Evolutionary conservation across 805 yeast species (phyloP).

Genomic region (Candida coquimbonensis): DNA sequence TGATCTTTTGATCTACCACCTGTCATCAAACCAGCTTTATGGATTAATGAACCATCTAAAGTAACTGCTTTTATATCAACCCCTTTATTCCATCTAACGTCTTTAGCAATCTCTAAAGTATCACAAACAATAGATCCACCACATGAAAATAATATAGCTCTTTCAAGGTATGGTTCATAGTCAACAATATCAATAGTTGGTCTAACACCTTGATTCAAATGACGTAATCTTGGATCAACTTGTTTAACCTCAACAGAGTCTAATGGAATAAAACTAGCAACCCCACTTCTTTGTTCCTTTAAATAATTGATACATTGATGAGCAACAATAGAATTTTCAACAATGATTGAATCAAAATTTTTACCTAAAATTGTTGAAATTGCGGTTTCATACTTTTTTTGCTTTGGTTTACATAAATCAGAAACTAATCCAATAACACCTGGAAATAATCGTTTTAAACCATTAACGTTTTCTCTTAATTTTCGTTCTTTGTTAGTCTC

Average conservation of each 20-base stretch:
- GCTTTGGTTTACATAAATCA: conserved; percentile 74
- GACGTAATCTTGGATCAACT: conserved; percentile 47
- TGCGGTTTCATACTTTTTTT: conserved; percentile 65
- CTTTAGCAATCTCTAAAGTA: conserved; percentile 56
- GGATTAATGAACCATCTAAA: conserved; percentile 77
- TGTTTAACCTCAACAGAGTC: conserved; percentile 61
- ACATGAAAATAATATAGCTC: conserved; percentile 74
- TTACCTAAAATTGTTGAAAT: conserved; percentile 73
- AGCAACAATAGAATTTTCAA: conserved; percentile 63
- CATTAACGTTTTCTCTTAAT: conserved; percentile 64
- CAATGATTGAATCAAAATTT: conserved; percentile 76
- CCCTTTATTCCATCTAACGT: conserved; percentile 58
- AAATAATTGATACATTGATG: conserved; percentile 70
- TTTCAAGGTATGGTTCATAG: conserved; percentile 59
- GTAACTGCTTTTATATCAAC: conserved; percentile 66
- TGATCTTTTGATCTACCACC: conserved; percentile 64
- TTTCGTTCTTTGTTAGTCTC: conserved; percentile 66
- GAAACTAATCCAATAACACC: conserved; percentile 78
- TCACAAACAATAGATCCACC: conserved; percentile 79
- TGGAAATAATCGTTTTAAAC: conserved; percentile 67
- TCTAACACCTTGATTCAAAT: conserved; percentile 44
- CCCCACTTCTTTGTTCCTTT: conserved; percentile 80
- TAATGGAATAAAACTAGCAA: conserved; percentile 82
- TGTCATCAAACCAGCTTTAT: conserved; percentile 84
- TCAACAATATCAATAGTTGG: conserved; percentile 73